Percentiles rank a stretch among this genome's conserved stretches.
These are phyloP conservation scores for Cladosporium sp. DNA, from an alignment of 2,329 filamentous ascomycete species.

Conservation along the genomic window DNA sequence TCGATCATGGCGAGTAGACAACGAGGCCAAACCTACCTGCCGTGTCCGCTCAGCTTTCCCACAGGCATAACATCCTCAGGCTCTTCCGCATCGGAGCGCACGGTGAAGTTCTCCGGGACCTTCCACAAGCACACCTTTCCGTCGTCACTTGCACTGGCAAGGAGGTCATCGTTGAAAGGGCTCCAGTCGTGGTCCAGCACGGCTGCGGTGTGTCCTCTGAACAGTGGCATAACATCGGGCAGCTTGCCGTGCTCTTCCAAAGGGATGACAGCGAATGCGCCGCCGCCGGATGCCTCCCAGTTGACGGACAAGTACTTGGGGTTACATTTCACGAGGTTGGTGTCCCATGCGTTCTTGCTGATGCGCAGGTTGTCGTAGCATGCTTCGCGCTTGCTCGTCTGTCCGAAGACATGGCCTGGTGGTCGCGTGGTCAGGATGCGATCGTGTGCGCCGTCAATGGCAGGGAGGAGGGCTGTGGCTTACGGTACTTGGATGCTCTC, in stretches of 20 bases:
- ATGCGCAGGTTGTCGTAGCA: constrained; percentile 98
- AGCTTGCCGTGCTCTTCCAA: constrained; percentile 83
- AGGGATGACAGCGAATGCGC: constrained; percentile 94
- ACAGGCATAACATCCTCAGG: constrained; percentile 33
- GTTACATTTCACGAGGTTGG: constrained; percentile 96
- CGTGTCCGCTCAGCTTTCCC: constrained; percentile 78
- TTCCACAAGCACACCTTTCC: constrained; percentile 96
- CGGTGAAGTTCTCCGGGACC: constrained; percentile 81
- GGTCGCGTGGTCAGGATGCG: constrained; percentile 19
- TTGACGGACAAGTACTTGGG: constrained; percentile 95
- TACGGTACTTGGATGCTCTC: constrained; percentile 70
- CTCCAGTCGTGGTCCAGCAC: constrained; percentile 99
- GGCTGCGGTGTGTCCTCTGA: constrained; percentile 90
- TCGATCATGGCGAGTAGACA: background rate
- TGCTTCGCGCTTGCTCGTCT: constrained; percentile 90
- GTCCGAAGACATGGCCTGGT: constrained; percentile 95
- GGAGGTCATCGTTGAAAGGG: constrained; percentile 89
- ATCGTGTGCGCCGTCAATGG: constrained; percentile 19
- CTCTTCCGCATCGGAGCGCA: constrained; percentile 54
- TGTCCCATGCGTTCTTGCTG: constrained; percentile 98
- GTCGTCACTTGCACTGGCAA: constrained; percentile 93
- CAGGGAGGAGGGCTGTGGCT: constrained; percentile 32
- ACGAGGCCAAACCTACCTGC: constrained; percentile 60
- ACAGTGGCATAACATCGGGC: constrained; percentile 89
- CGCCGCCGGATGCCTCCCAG: constrained; percentile 94